Conservation (phyloP, 495 filamentous ascomycete genomes). For the Hypomontagnella submonticulosa region DNA sequence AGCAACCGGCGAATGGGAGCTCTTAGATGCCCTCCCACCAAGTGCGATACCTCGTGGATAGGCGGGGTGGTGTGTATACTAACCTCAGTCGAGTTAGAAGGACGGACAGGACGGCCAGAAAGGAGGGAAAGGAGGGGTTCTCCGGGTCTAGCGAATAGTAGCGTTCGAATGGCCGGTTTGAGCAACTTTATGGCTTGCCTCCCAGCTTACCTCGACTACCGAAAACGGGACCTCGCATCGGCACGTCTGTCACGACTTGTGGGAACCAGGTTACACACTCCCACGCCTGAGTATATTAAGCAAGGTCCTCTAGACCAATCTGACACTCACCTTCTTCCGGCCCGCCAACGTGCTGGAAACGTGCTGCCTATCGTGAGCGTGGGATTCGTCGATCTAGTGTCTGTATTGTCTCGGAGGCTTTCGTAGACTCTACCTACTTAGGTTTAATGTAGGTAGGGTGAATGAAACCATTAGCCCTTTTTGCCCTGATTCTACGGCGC, state of each 20-base stretch:
- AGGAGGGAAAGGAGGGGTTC: conserved; percentile 30
- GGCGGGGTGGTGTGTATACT: conserved; percentile 37
- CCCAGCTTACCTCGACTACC: conserved; percentile 33
- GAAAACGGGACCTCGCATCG: conserved; percentile 41
- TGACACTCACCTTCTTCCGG: conserved; percentile 15
- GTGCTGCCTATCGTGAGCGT: conserved; percentile 41
- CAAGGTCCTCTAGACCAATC: conserved; percentile 25
- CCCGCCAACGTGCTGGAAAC: conserved; percentile 45
- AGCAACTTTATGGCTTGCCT: conserved; percentile 20
- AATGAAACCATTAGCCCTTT: conserved; percentile 25
- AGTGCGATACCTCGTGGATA: conserved; percentile 28
- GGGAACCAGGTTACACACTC: conserved; percentile 35
- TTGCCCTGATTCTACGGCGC: conserved; percentile 34
- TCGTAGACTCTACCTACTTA: conserved; percentile 31
- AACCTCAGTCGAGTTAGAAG: conserved; percentile 36
- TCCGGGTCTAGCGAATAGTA: conserved; percentile 33
- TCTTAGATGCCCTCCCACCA: conserved; percentile 13
- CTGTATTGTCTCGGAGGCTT: conserved; percentile 35
- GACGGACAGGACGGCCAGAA: conserved; percentile 13
- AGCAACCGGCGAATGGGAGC: conserved; percentile 30
- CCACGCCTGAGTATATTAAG: conserved; percentile 23
- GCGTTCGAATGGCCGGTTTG: conserved; percentile 13
- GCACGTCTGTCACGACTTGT: conserved; percentile 30
- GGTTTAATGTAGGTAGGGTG: conserved; percentile 29
- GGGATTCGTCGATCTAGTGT: conserved; percentile 42